A percentile compares a stretch with the other conserved stretches of the same genome.
These are phyloP conservation scores for Verticillium dahliae DNA, from an alignment of 2,329 filamentous ascomycete species.

Conservation along the genomic window DNA sequence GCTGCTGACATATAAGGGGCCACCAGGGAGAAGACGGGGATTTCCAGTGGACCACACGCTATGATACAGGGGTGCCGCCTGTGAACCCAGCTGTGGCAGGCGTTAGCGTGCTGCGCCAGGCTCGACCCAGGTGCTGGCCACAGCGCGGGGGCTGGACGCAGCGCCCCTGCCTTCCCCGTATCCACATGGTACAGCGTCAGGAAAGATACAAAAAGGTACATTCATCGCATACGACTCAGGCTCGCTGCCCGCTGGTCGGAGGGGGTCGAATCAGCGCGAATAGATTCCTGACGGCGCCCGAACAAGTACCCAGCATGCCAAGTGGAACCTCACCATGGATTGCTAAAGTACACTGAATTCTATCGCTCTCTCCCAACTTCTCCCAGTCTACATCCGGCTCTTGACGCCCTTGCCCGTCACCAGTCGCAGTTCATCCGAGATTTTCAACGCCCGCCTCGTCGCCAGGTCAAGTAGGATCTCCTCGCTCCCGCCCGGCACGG, in stretches of 20 bases:
- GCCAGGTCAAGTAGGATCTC: slow-evolving; percentile 13
- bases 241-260: too few species aligned
- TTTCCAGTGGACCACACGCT: neutral
- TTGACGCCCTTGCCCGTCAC: neutral
- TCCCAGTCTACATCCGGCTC: neutral
- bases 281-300: too few species aligned
- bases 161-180: neutral
- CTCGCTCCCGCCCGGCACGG: slow-evolving; percentile 11
- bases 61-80: neutral
- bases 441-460: slow-evolving; percentile 5
- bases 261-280: too few species aligned
- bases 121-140: neutral
- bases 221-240: too few species aligned
- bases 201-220: too few species aligned
- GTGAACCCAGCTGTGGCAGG: neutral
- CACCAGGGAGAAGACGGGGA: neutral
- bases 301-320: too few species aligned
- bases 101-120: neutral
- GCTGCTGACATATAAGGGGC: neutral
- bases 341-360: too few species aligned
- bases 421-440: neutral
- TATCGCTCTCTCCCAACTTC: too few species aligned
- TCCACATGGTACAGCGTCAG: neutral
- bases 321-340: too few species aligned
- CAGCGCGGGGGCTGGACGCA: too few species aligned